Evolutionary conservation across 768 basidiomycete genomes (phyloP).

Genomic region (Rhodotorula diobovata): DNA sequence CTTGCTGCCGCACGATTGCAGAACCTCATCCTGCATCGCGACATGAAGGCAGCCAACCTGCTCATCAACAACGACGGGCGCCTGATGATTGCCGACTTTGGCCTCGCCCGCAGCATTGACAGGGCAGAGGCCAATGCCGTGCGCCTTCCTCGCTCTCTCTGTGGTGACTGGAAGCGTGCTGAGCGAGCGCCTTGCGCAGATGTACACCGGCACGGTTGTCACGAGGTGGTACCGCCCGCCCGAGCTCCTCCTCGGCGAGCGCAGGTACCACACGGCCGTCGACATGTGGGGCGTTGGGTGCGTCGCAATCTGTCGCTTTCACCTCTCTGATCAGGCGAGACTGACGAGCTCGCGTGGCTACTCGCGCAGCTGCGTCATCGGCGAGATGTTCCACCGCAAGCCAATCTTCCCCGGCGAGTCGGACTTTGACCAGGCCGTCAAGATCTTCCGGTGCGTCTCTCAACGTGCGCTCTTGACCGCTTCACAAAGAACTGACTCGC

Average conservation of each 20-base stretch:
- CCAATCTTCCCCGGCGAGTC: slow-evolving; percentile 83
- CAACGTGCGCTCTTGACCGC: not conserved
- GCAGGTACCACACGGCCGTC: slow-evolving; percentile 85
- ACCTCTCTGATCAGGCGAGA: not conserved
- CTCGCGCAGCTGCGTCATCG: slow-evolving; percentile 73
- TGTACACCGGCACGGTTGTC: slow-evolving; percentile 93
- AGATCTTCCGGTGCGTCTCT: slow-evolving; percentile 61
- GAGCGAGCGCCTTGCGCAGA: slow-evolving; percentile 48
- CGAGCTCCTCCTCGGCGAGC: slow-evolving; percentile 80
- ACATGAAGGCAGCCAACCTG: slow-evolving; percentile 97
- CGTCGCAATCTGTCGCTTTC: slow-evolving; percentile 42
- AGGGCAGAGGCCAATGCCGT: not conserved
- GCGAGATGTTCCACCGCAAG: slow-evolving; percentile 83
- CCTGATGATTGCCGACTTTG: slow-evolving; percentile 90
- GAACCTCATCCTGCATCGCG: slow-evolving; percentile 96
- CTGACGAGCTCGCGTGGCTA: not conserved
- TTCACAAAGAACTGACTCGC: not conserved
- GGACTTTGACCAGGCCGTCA: slow-evolving; percentile 85
- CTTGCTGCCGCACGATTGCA: slow-evolving; percentile 44
- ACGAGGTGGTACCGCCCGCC: slow-evolving; percentile 94
- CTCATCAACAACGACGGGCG: slow-evolving; percentile 82
- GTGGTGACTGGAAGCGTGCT: not conserved
- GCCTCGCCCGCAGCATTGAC: slow-evolving; percentile 64
- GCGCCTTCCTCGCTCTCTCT: not conserved
- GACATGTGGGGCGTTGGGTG: slow-evolving; percentile 98